Evolutionary conservation across 176 grass and related monocot genomes (phyloP), one percentile per base, ranked within the genome.

Genomic region (Avena atlantica): DNA sequence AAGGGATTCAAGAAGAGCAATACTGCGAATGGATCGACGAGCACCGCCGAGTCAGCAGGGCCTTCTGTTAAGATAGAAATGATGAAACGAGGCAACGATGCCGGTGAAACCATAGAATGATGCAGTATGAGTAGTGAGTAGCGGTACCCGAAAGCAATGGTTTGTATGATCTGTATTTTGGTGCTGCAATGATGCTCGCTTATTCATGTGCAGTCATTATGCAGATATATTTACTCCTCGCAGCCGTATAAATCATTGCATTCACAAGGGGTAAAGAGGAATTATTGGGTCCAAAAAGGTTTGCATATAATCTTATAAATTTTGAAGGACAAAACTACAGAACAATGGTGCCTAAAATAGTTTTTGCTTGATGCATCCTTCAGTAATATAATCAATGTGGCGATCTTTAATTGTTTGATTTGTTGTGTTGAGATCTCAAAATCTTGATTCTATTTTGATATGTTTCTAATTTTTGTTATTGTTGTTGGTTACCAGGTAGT

Each of bases 61-160:
- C 86, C 86, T 70, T 91, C 86, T 77, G 52, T 44, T 57, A 85
- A 56, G 44, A 77, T 91, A 9, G 86, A 91, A 37, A 85, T 88
- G 90, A 56, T 71, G 7, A 62, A 51, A 70, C 13, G 7, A 24
- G 82, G 84, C 31, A 40, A 23, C 51, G 42, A 78, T 67, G 77
- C 53, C 0, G 44, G 49, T 70, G 77, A 15, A 62, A 91, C 66
- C 42, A 85, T 74, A 63, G 60, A 75, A 4, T 91, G 51, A 88
- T 81, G 48, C 12, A 10, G 72, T 27, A 50, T 14, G 9, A 47
- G 14, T 12, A 40, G 14, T 16, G 72, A 52, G 14, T 76, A 48
- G 19, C 7, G 16, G 20, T 40, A 6, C 42, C 14, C 50, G 40
- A 23, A 49, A 64, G 64, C 79, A 9, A 62, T 52, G 63, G 57